Conservation (phyloP, 73 alveolate genomes). For the Symbiodinium pilosum region DNA sequence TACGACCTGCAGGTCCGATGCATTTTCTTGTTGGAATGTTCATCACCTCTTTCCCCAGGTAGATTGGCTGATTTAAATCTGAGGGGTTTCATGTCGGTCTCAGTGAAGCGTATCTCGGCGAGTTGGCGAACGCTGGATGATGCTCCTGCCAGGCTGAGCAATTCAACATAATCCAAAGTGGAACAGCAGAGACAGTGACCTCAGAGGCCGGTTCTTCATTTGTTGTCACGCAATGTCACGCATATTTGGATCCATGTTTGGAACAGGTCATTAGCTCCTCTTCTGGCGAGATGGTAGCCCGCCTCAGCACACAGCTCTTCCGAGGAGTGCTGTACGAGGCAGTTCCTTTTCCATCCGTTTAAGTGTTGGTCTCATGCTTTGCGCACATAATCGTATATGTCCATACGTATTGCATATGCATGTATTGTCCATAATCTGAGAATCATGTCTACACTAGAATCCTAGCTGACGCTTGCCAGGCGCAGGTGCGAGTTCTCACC, state of each 20-base stretch:
- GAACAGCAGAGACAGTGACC: constrained; percentile 70
- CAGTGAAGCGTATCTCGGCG: too few species aligned
- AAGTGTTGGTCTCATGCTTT: neutral
- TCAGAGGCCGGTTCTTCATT: constrained; percentile 3
- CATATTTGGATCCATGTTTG: neutral
- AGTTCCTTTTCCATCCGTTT: too few species aligned
- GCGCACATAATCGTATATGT: neutral
- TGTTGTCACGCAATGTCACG: neutral
- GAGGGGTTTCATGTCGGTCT: too few species aligned
- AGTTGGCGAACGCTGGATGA: too few species aligned
- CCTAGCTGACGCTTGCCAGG: constrained; percentile 28
- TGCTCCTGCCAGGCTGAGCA: constrained; percentile 23
- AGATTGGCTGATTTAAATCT: too few species aligned
- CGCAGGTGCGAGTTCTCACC: constrained; percentile 40
- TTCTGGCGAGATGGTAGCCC: constrained; percentile 70
- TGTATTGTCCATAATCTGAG: neutral
- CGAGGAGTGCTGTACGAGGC: constrained; percentile 62
- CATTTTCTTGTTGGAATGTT: too few species aligned
- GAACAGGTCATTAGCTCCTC: constrained; percentile 57
- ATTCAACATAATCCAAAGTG: constrained; percentile 65
- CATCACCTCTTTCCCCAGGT: too few species aligned
- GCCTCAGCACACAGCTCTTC: constrained; percentile 72
- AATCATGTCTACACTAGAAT: neutral
- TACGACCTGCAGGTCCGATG: constrained; percentile 49
- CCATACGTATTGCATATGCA: neutral